A percentile compares a stretch with the other conserved stretches of the same genome.
Evolutionary conservation across 345 rosid species (phyloP).

Genomic region (Syzygium oleosum): DNA sequence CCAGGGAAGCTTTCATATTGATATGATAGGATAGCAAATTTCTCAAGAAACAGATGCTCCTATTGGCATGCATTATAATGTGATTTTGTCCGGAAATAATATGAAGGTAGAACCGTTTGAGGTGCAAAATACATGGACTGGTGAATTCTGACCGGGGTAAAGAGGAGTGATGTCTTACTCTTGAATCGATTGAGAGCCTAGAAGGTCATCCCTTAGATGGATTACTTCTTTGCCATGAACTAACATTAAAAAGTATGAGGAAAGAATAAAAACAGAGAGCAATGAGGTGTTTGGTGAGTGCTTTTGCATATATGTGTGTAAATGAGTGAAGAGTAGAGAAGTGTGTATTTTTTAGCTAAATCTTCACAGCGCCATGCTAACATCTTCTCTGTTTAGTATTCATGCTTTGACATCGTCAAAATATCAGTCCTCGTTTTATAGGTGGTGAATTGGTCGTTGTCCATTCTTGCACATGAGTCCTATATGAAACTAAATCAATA

Average conservation of each 20-base stretch:
- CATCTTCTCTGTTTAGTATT: too few relatives aligned
- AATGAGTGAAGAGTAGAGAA: too few relatives aligned
- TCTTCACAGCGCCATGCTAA: too few relatives aligned
- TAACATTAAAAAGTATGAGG: background rate
- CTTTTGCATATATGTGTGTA: too few relatives aligned
- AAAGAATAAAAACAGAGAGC: background rate
- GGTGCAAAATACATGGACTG: slow-evolving; percentile 64
- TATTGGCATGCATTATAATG: slow-evolving; percentile 48
- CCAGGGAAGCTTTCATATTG: slow-evolving; percentile 44
- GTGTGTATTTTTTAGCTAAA: too few relatives aligned
- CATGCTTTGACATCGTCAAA: too few relatives aligned
- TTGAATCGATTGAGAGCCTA: slow-evolving; percentile 21
- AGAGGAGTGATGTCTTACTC: slow-evolving; percentile 51
- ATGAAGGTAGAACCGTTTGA: slow-evolving; percentile 36
- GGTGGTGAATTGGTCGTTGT: too few relatives aligned
- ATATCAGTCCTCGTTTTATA: too few relatives aligned
- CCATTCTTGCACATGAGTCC: too few relatives aligned
- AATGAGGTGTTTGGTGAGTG: background rate
- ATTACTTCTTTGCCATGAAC: slow-evolving; percentile 65
- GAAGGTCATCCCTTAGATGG: slow-evolving; percentile 65
- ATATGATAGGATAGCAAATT: slow-evolving; percentile 38
- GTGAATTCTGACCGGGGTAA: slow-evolving; percentile 51
- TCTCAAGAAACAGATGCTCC: slow-evolving; percentile 31
- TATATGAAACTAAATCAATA: too few relatives aligned
- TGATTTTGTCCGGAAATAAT: slow-evolving; percentile 27